Conservation (phyloP, 495 filamentous ascomycete species). For the Penicillium paradoxum region DNA sequence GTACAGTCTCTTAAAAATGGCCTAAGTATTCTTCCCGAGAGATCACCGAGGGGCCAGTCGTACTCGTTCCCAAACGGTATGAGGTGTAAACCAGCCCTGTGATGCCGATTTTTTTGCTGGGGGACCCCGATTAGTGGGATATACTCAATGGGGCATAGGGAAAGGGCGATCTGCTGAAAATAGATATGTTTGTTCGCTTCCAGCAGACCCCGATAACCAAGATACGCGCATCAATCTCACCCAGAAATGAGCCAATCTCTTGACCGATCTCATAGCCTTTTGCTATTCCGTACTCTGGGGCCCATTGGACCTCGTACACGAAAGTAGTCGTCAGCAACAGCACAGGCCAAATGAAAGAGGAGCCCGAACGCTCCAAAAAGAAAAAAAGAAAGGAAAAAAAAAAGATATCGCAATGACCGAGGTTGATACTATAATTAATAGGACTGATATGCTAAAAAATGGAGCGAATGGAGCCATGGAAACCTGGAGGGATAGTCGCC, state of each 20-base stretch:
- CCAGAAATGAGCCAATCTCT: not conserved
- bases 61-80: not conserved
- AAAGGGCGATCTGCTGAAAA: not conserved
- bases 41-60: not conserved
- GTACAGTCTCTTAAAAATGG: too few relatives aligned
- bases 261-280: too few relatives aligned
- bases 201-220: not conserved
- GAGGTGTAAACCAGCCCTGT: not conserved
- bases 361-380: not conserved
- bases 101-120: not conserved
- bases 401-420: not conserved
- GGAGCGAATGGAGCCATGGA: constrained; percentile 7
- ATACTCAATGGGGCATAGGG: not conserved
- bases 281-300: too few relatives aligned
- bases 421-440: not conserved
- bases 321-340: not conserved
- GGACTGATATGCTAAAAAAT: constrained; percentile 10
- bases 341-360: constrained; percentile 3
- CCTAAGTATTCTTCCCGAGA: not conserved
- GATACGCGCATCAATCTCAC: not conserved
- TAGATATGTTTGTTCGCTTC: not conserved
- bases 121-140: not conserved
- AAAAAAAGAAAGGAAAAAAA: not conserved
- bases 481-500: constrained; percentile 20
- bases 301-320: not conserved